Evolutionary conservation across 495 filamentous ascomycete genomes (phyloP).

Genomic region (Aspergillus heteromorphus): DNA sequence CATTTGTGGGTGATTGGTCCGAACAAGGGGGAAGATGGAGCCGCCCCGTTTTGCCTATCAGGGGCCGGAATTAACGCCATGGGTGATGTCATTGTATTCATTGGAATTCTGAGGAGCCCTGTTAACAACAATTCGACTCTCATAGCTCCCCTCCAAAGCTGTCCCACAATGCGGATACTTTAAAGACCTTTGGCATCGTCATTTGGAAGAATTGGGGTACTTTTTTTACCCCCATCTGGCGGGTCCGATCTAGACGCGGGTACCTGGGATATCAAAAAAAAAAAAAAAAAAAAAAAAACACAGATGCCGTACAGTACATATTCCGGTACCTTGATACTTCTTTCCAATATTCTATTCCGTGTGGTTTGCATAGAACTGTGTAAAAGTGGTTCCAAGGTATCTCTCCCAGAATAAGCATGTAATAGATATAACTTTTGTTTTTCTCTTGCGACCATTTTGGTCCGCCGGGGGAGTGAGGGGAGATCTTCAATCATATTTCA

Average conservation of each 20-base stretch:
- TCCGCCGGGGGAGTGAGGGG: no score
- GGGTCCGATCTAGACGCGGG: not conserved
- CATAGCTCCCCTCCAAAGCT: no score
- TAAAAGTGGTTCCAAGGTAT: no score
- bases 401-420: no score
- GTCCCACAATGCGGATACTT: no score
- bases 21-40: not conserved
- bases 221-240: not conserved
- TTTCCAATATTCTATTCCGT: not conserved
- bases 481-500: not conserved
- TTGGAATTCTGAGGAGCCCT: not conserved
- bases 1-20: conserved; percentile 3
- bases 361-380: no score
- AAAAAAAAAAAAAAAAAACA: not conserved
- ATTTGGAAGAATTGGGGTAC: not conserved
- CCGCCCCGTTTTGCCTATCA: not conserved
- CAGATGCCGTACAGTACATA: not conserved
- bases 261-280: not conserved
- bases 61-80: not conserved
- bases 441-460: not conserved
- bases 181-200: not conserved
- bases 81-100: not conserved
- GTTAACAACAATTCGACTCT: no score
- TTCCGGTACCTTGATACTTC: no score
- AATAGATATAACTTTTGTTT: not conserved